Base-by-base conservation (phyloP, 2,329 filamentous ascomycete species). In the Xylariaceae sp. region DNA sequence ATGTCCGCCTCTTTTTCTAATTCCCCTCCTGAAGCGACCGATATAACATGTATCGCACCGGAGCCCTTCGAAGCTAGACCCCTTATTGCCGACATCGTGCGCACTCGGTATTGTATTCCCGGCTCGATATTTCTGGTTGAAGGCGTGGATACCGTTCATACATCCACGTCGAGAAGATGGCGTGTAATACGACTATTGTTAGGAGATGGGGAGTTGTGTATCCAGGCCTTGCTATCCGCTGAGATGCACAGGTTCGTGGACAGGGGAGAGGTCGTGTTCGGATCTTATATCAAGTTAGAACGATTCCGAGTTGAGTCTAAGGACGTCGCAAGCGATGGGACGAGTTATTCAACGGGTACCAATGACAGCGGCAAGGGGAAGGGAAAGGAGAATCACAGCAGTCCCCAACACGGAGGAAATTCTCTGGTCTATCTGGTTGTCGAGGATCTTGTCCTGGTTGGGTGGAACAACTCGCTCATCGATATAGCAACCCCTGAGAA, bases 41-140 rank as follows among this genome's bases (percentile, higher is more conserved):
- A 70, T 61, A 67, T 70, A 67, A 68, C 64, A 40, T 68, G 62
- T 54, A 64, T 70, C 54, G 57, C 63, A 18, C 44, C 64, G 43
- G 67, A 70, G 23, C 64, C 67, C 6, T 70, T 71, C 57, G 56
- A 66, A 21, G 70, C 71, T 9, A 67, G 65, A 29, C 79, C 78
- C 3, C 69, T 81, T 41, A 79, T 84, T 53, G 65, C 66, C 19
- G 77, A 82, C 53, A 75, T 84, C 20, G 63, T 83, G 3, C 73
- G 77, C 44, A 81, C 80, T 20, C 73, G 73, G 19, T 77, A 75
- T 64, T 82, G 79, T 65, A 59, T 76, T 2, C 74, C 78, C 0
- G 75, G 75, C 2, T 79, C 80, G 1, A 61, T 83, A 48, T 79
- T 84, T 37, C 72, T 83, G 0, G 77, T 84, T 40, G 79, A 81